Evolutionary conservation across 2,329 filamentous ascomycete species (phyloP).

Genomic region (Dryadomyces quercus-mongolicae): DNA sequence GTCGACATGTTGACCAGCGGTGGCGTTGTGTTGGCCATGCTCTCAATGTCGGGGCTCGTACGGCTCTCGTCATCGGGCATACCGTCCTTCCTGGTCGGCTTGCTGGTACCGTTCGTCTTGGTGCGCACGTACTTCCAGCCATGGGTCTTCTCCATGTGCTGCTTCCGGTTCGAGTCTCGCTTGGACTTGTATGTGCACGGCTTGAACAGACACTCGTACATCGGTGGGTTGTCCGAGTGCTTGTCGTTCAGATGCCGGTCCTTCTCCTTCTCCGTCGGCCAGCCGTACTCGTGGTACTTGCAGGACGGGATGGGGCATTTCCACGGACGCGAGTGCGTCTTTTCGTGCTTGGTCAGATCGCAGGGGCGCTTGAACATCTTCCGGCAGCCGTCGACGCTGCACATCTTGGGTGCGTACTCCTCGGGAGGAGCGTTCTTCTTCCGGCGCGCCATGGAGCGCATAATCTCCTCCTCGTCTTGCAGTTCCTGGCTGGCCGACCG

Average conservation of each 20-base stretch:
- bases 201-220: slow-evolving; percentile 73
- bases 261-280: slow-evolving; percentile 96
- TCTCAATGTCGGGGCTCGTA: slow-evolving; percentile 26
- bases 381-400: slow-evolving; percentile 62
- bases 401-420: slow-evolving; percentile 69
- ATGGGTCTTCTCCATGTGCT: slow-evolving; percentile 97
- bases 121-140: slow-evolving; percentile 83
- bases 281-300: slow-evolving; percentile 83
- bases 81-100: slow-evolving; percentile 3
- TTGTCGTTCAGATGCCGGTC: slow-evolving; percentile 95
- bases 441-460: slow-evolving; percentile 87
- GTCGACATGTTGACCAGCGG: slow-evolving; percentile 49
- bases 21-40: slow-evolving; percentile 41
- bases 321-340: slow-evolving; percentile 92
- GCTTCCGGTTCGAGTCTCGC: slow-evolving; percentile 92
- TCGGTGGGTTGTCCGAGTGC: slow-evolving; percentile 66
- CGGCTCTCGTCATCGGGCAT: neutral
- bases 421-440: slow-evolving; percentile 87
- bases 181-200: slow-evolving; percentile 91
- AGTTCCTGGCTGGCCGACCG: slow-evolving; percentile 56
- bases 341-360: slow-evolving; percentile 95
- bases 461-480: slow-evolving; percentile 69
- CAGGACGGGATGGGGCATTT: slow-evolving; percentile 75
- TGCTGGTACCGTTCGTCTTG: slow-evolving; percentile 75
- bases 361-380: slow-evolving; percentile 97